phyloP scores from a whole-genome alignment of 2,329 filamentous ascomycete genomes.

The Phaeosphaeria sp. region DNA sequence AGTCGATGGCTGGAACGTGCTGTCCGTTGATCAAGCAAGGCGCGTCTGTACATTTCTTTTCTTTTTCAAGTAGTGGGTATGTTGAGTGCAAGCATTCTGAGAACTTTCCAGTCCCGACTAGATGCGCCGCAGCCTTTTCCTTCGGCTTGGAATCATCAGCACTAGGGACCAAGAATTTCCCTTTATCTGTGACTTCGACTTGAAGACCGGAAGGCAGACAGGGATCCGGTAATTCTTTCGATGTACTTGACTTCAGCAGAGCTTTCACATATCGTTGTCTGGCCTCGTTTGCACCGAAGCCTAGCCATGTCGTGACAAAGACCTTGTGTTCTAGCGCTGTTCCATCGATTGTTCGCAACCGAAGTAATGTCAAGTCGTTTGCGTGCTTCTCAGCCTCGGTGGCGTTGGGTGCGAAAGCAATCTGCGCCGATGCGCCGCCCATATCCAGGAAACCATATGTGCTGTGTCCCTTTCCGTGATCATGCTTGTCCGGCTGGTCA shows the following conservation, averaged over 20 bases:
- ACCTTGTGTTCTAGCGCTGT: slow-evolving; percentile 80
- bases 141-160: slow-evolving; percentile 37
- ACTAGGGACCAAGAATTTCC: slow-evolving; percentile 61
- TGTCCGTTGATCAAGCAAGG: slow-evolving; percentile 91
- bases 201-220: slow-evolving; percentile 83
- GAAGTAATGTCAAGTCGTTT: slow-evolving; percentile 84
- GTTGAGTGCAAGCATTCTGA: slow-evolving; percentile 82
- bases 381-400: slow-evolving; percentile 91
- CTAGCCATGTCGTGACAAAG: slow-evolving; percentile 96
- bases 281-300: slow-evolving; percentile 95
- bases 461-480: slow-evolving; percentile 85
- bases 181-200: slow-evolving; percentile 76
- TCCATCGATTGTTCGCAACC: slow-evolving; percentile 84
- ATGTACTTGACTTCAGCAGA: slow-evolving; percentile 70
- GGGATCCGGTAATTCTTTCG: slow-evolving; percentile 81
- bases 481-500: slow-evolving; percentile 74
- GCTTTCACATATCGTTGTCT: slow-evolving; percentile 81
- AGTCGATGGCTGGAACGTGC: slow-evolving; percentile 94
- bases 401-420: slow-evolving; percentile 92
- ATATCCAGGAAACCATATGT: slow-evolving; percentile 99
- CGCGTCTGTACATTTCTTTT: slow-evolving; percentile 78
- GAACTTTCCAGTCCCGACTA: slow-evolving; percentile 87
- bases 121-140: slow-evolving; percentile 49
- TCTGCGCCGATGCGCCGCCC: slow-evolving; percentile 97
- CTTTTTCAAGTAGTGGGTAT: slow-evolving; percentile 87